Evolutionary conservation across 257 asterid genomes (phyloP), one percentile per base, ranked within the genome.

Genomic region (Salvia rosmarinus): DNA sequence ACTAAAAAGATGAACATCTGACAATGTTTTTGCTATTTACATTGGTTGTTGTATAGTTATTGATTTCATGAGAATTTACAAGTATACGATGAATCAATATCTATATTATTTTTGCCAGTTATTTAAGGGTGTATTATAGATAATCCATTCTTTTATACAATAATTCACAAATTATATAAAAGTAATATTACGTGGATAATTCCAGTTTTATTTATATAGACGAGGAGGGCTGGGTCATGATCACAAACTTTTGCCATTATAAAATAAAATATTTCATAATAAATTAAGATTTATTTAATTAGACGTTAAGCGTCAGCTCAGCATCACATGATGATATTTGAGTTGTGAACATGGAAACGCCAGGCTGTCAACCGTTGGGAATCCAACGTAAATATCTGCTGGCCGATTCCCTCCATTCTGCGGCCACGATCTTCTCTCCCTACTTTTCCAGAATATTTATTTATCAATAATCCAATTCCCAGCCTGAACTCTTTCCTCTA

Each of bases 381-480:
- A 66, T 77, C 82, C 81, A 81, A 79, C 71, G 73, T 71, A 81
- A 68, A 71, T 55, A 73, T 57, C 64, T 37, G 79, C 79, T 81
- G 71, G 66, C 67, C 42, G 79, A 75, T 74, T 78, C 77, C 70
- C 64, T 40, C 49, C 37, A 40, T 81, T 79, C 75, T 82, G 69
- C 86, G 89, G 83, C 60, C 83, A 79, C 76, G 83, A 79, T 79
- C 80, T 40, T 67, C 80, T 34, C 54, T 13, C 73, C 17, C 34
- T 17, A 10, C 1, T 35, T 68, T 35, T 66, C 47, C 11, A 5
- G 7, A 5, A 5, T 16, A 0, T 52, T 57, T 8, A 17, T 50
- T 32, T 63, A 64, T 64, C 9, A 39, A 52, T 11, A 47, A 42
- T 69, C 32, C 58, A 20, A 12, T 49, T 19, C 19, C 28, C 72